Percentiles rank a stretch among this genome's conserved stretches.
phyloP scores from a whole-genome alignment of 805 yeast genomes.

The Pichia ethanolica region DNA sequence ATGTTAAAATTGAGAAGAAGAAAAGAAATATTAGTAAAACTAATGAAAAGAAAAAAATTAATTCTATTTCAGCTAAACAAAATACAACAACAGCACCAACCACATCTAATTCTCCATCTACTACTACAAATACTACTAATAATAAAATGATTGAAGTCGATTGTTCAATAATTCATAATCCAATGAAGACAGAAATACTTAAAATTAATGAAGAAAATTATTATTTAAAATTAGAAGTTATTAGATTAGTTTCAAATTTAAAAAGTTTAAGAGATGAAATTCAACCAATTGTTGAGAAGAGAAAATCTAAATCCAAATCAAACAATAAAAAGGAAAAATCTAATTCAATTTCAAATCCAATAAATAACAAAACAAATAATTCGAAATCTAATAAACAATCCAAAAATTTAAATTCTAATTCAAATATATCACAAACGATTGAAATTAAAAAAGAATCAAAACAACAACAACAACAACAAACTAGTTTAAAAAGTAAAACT shows the following conservation, averaged over 20 bases:
- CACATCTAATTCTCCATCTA: too few species aligned
- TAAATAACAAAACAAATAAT: neutral
- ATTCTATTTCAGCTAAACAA: too few species aligned
- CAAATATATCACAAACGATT: too few species aligned
- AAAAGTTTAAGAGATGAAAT: slow-evolving; percentile 27
- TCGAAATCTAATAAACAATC: neutral
- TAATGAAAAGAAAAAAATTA: neutral
- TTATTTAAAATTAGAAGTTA: slow-evolving; percentile 35
- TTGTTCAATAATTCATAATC: slow-evolving; percentile 22
- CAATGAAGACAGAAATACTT: slow-evolving; percentile 33
- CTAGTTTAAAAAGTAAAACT: too few species aligned
- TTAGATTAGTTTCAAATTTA: slow-evolving; percentile 37
- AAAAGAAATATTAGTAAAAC: neutral
- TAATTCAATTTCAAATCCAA: slow-evolving; percentile 3
- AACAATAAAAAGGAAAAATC: neutral
- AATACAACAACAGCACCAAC: too few species aligned
- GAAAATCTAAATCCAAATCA: neutral
- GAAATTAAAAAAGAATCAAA: too few species aligned
- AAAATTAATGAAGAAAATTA: slow-evolving; percentile 40
- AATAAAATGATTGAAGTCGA: slow-evolving; percentile 13
- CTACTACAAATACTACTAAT: neutral
- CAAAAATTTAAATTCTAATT: too few species aligned
- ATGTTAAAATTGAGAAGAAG: neutral
- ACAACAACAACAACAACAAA: too few species aligned
- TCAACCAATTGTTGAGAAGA: neutral